Evolutionary conservation across 2,329 filamentous ascomycete species (phyloP), one percentile per base, ranked within the genome.

Genomic region (Fusarium napiforme): DNA sequence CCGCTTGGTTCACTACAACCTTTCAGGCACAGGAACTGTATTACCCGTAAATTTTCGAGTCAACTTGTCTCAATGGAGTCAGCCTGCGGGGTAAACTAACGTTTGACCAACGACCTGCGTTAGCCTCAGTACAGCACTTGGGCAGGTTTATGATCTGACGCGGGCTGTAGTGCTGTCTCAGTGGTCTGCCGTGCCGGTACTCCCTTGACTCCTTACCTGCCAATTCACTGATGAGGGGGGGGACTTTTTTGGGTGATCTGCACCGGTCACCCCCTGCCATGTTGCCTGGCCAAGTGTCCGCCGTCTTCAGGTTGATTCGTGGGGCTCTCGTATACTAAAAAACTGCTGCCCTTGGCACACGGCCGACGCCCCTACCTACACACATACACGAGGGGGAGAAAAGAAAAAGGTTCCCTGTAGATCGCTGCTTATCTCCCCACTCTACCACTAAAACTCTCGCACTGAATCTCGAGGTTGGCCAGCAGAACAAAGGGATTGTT

Each of bases 311-410:
- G 57, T 32, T 60, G 62, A 68, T 69, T 66, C 66, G 66, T 70
- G 55, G 60, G 45, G 55, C 67, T 67, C 64, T 68, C 64, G 64
- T 63, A 63, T 57, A 23, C 28, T 46, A 42, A 23, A 32, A 42
- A 40, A 37, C 14, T 34, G 42, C 34, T 40, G 42, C 50, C 50
- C 46, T 61, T 45, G 56, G 62, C 60, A 19, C 19, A 42, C 40
- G 30, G 45, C 46, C 68, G 18, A 53, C 23, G 30, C 50, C 56
- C 68, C 53, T 71, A 71, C 67, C 53, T 71, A 30, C 28, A 28
- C 7, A 71, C 61, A 67, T 71, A 71, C 68, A 71, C 67, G 68
- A 71, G 61, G 45, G 18, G 16, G 42, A 6, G 10, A 2, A 28
- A 39, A 66, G 4, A 28, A 39, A 66, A 66, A 34, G 28, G 28